A percentile compares a stretch with the other conserved stretches of the same genome.
Evolutionary conservation across 1,139 yeast genomes (phyloP).

Genomic region (Kurtzmaniella quercitrusa): DNA sequence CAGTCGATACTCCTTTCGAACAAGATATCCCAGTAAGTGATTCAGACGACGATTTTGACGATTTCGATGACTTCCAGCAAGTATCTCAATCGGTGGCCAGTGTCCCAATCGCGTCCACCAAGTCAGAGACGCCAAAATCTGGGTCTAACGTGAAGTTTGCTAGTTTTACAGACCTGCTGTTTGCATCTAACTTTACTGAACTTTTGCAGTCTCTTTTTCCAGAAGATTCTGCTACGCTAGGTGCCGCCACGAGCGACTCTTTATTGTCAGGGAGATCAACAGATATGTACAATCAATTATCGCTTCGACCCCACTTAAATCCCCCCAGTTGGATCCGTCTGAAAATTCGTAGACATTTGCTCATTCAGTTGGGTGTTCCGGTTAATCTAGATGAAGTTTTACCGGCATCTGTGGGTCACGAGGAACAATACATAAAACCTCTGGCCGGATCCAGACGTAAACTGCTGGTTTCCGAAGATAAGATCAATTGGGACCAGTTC

Average conservation of each 20-base stretch:
- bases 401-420: slow-evolving; percentile 4
- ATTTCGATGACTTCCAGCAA: slow-evolving; percentile 7
- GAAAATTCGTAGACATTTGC: slow-evolving; percentile 52
- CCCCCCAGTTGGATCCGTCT: slow-evolving; percentile 59
- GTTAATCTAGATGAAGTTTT: slow-evolving; percentile 50
- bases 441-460: slow-evolving; percentile 13
- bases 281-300: slow-evolving; percentile 30
- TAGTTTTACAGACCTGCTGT: not conserved
- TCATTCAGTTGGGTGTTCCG: slow-evolving; percentile 57
- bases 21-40: slow-evolving; percentile 1
- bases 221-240: not conserved
- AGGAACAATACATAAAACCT: slow-evolving; percentile 4
- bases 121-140: not conserved
- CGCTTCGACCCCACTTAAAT: slow-evolving; percentile 38
- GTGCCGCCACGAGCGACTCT: not conserved
- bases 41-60: slow-evolving; percentile 10
- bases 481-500: slow-evolving; percentile 31
- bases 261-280: slow-evolving; percentile 25
- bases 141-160: not conserved
- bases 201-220: not conserved
- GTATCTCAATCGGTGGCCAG: not conserved
- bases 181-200: not conserved
- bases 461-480: slow-evolving; percentile 25
- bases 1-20: not conserved
- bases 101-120: not conserved